Evolutionary conservation across 352 stramenopile species (phyloP), one percentile per base, ranked within the genome.

Genomic region (Pythium periplocum): DNA sequence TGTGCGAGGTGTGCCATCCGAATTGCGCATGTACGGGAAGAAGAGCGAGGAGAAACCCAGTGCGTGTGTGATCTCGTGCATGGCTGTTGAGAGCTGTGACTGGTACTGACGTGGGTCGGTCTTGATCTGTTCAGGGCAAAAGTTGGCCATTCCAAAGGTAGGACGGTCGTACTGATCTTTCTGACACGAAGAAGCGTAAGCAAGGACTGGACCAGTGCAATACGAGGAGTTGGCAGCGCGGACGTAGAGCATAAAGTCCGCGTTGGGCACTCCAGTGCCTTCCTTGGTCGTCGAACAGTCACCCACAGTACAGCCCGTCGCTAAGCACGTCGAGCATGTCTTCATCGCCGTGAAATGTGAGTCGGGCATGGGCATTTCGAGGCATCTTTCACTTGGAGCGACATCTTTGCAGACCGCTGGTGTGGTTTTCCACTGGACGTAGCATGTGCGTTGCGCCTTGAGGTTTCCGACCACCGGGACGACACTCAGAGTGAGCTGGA

Each of bases 101-200:
- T 84, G 61, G 62, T 89, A 90, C 57, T 78, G 63, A 48, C 69
- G 57, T 11, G 64, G 51, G 12, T 79, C 69, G 3, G 63, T 75
- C 33, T 82, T 77, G 45, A 93, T 78, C 48, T 88, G 71, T 0
- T 51, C 59, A 2, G 85, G 83, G 43, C 85, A 95, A 45, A 93
- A 91, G 62, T 95, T 93, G 5, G 68, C 65, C 79, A 91, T 92
- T 0, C 85, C 83, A 52, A 93, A 90, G 10, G 78, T 93, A 7
- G 81, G 83, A 4, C 81, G 78, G 53, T 95, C 85, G 52, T 77
- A 90, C 48, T 93, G 81, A 55, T 95, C 83, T 43, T 88, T 90
- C 54, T 91, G 85, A 53, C 85, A 95, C 0, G 83, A 86, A 0
- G 75, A 75, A 0, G 85, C 83, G 57, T 91, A 95, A 7, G 81